Base-by-base conservation (phyloP, 1,284 basidiomycete species). In the Bjerkandera adusta region DNA sequence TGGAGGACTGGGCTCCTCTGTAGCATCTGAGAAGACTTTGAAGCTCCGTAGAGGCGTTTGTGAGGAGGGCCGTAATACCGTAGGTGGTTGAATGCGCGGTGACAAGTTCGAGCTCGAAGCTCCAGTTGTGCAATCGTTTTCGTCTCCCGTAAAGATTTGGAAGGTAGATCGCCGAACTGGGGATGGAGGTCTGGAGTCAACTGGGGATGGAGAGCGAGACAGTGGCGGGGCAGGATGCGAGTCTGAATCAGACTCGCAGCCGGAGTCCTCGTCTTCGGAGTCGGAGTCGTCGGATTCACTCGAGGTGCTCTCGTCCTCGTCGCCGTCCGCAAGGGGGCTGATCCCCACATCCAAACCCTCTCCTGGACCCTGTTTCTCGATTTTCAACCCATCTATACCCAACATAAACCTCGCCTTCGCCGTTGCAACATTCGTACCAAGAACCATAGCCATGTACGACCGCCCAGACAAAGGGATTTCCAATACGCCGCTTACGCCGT, bases 401-500 rank as follows among this genome's bases (percentile, higher is more conserved):
- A 85, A 68, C 5, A 88, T 59, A 2, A 88, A 73, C 48, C 73
- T 73, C 1, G 81, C 71, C 53, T 75, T 82, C 2, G 83, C 72
- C 0, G 77, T 70, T 6, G 73, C 74, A 2, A 80, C 60, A 39
- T 76, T 84, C 0, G 85, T 77, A 1, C 86, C 87, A 1, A 89
- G 68, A 6, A 83, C 65, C 37, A 88, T 71, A 1, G 75, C 75
- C 21, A 89, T 61, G 56, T 83, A 79, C 1, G 70, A 76, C 4
- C 67, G 67, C 10, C 18, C 6, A 4, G 22, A 5, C 11, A 20
- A 13, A 13, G 29, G 15, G 22, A 43, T 20, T 48, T 18, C 22
- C 4, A 24, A 22, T 40, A 46, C n/a, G 39, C 33, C 25, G 20
- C 37, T 8, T 16, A n/a, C 13, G n/a, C 29, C 29, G 36, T 52